Base-by-base conservation (phyloP, 345 rosid genomes). In the Brassica rapa region DNA sequence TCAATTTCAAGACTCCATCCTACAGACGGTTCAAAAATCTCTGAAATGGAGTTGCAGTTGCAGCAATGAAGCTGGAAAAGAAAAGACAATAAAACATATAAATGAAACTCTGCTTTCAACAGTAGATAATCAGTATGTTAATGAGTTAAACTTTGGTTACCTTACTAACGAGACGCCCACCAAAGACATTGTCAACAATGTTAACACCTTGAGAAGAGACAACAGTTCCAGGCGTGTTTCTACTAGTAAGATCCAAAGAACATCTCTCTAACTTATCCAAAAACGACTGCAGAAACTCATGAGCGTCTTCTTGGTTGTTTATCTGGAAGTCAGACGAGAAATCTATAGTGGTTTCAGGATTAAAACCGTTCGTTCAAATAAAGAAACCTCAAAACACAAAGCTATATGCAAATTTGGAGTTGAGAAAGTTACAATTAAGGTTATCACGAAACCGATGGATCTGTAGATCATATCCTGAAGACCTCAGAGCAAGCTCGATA, bases 221-320 rank as follows among this genome's bases (percentile, higher is more conserved):
- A 51, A 76, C 30, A 51, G 68, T 24, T 12, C 30, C 80, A 71
- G 51, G 81, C 32, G 2, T 67, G 51, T 70, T 68, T 41, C 56
- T 66, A 35, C 56, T 64, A 41, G 77, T 49, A n/a, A 49, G 71
- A 77, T 86, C 74, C 56, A 87, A 66, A 81, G 87, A 88, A 56
- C 96, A 86, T 23, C 85, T 82, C 74, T 89, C 94, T 4, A 93
- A 86, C 78, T 83, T 88, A 70, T 91, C 93, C 68, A 93, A 73
- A 77, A 93, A 77, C 49, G 91, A 89, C 11, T 91, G 96, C 24
- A 91, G 88, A 75, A 88, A 91, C 81, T 91, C 98, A 61, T 93
- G 98, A 11, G 97, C 97, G 73, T 93, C 98, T 85, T 93, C 98
- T 85, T 91, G 98, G 70, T 88, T 88, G 66, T 86, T 77, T 57